Base-by-base conservation (phyloP, 2,329 filamentous ascomycete species). In the Arachnomyces sp. region DNA sequence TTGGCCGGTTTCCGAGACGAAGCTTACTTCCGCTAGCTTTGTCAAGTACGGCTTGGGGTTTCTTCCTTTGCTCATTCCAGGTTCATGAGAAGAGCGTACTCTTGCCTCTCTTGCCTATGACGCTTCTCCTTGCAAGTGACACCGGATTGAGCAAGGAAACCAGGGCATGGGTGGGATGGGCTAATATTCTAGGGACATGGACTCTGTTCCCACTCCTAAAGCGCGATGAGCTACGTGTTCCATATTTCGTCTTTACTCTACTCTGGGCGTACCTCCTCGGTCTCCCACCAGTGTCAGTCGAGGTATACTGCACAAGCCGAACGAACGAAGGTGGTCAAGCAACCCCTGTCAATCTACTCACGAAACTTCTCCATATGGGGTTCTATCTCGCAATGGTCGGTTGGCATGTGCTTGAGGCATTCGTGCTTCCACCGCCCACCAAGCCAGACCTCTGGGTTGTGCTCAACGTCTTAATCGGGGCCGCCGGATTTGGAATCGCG, bases 31-130 rank as follows among this genome's bases (percentile, higher is more conserved):
- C 88, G 1, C 74, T 86, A 28, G 86, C 86, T 0, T 78, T 96
- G 43, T 83, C 89, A 1, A 75, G 84, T 2, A 88, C 86, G 0
- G 85, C 89, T 2, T 98, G 92, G 92, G 90, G 84, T 0, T 98
- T 98, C 71, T 98, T 96, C 61, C 72, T 98, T 12, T 96, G 93
- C 67, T 93, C 87, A 53, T 98, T 94, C 61, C 92, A 98, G 59
- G 93, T 98, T 0, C 92, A 98, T 55, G 92, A 98, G 67, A 98
- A 98, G 74, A 95, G 89, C 50, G 87, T 95, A 0, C 72, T 98
- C 4, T 75, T 98, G 2, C 93, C 92, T 1, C 71, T 98, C 34
- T 77, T 96, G 59, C 92, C 92, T 0, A 95, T 93, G 85, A 96
- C 89, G 0, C 66, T 95, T 5, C 72, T 96, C 4, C 72, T 98